Percentiles rank a stretch among this genome's conserved stretches.
phyloP scores from a whole-genome alignment of 257 asterid genomes.

The Forsythia suspensa region DNA sequence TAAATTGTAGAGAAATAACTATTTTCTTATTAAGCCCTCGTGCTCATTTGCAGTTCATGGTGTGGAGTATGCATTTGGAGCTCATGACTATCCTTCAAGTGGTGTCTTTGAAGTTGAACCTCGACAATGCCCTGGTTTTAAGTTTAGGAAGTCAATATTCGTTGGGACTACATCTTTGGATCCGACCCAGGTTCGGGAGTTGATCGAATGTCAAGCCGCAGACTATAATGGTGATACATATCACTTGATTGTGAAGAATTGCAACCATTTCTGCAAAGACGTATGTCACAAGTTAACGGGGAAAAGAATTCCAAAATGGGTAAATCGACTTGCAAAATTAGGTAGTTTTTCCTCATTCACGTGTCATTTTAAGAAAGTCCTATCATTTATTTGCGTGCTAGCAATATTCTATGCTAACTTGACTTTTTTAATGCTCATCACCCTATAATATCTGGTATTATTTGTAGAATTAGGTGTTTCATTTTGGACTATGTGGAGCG shows the following conservation, averaged over 20 bases:
- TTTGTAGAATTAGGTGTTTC: background rate
- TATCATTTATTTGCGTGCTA: background rate
- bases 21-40: background rate
- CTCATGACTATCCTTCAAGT: conserved; percentile 81
- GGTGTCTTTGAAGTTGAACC: conserved; percentile 98
- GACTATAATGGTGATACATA: conserved; percentile 80
- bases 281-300: conserved; percentile 77
- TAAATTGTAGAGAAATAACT: background rate
- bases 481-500: too few species aligned
- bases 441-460: background rate
- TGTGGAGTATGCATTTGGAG: conserved; percentile 93
- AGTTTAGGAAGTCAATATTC: conserved; percentile 79
- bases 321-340: conserved; percentile 88
- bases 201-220: conserved; percentile 80
- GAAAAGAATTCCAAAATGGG: conserved; percentile 87
- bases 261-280: conserved; percentile 95
- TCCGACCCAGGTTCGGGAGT: conserved; percentile 68
- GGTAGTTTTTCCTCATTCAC: conserved; percentile 40
- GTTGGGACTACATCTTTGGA: conserved; percentile 74
- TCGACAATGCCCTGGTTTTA: conserved; percentile 89
- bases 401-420: background rate
- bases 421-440: background rate
- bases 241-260: conserved; percentile 90
- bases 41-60: conserved; percentile 66
- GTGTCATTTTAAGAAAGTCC: conserved; percentile 7